These are phyloP conservation scores for Gracilaria domingensis DNA, from an alignment of 23 red algal species.

Conservation along the genomic window DNA sequence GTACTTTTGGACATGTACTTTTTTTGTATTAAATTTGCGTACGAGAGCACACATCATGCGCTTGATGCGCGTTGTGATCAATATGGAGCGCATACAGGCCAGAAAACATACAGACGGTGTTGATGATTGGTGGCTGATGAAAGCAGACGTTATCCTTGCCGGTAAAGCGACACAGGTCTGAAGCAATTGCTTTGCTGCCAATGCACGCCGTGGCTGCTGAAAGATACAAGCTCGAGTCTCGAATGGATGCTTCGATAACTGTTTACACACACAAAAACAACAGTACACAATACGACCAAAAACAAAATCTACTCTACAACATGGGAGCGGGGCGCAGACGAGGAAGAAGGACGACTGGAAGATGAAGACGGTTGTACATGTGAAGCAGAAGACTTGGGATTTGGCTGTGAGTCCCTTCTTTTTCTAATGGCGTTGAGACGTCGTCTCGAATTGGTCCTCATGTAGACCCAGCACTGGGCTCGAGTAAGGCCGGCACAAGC, in stretches of 20 bases:
- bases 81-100: neutral
- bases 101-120: neutral
- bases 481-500: constrained; percentile 38
- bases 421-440: constrained; percentile 38
- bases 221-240: constrained; percentile 8
- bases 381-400: neutral
- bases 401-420: neutral
- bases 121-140: constrained; percentile 20
- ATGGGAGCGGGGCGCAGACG: neutral
- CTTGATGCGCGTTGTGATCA: neutral
- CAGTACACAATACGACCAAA: neutral
- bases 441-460: constrained; percentile 63
- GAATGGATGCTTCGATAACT: neutral
- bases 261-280: neutral
- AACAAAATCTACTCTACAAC: neutral
- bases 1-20: no score
- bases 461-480: constrained; percentile 63
- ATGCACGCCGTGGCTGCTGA: neutral
- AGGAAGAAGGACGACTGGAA: neutral
- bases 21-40: neutral
- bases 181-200: constrained; percentile 7
- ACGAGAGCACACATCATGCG: neutral
- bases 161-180: neutral
- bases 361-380: neutral
- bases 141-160: neutral